These are phyloP conservation scores for Dunaliella primolecta DNA, from an alignment of 139 green algal genomes.

Conservation along the genomic window DNA sequence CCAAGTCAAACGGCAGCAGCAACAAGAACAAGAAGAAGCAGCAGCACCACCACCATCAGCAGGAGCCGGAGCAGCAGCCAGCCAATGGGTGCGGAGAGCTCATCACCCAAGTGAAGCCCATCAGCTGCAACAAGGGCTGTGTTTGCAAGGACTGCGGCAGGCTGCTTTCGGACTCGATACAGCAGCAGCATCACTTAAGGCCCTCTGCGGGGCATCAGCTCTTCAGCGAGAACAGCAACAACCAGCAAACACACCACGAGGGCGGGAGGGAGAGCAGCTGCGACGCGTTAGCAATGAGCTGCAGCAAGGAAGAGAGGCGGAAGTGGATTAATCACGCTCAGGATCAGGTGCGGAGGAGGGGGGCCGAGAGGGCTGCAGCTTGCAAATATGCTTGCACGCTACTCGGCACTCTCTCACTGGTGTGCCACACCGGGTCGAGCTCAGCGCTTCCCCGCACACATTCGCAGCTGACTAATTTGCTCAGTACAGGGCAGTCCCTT, in stretches of 20 bases:
- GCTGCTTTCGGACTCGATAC: background rate
- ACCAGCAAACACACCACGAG: background rate
- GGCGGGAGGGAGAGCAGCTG: too few relatives aligned
- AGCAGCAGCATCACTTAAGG: background rate
- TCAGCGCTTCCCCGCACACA: too few relatives aligned
- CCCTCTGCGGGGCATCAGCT: background rate
- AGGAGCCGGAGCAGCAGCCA: background rate
- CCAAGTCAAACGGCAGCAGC: too few relatives aligned
- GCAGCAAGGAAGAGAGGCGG: conserved; percentile 12
- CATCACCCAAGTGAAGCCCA: background rate
- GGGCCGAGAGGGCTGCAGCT: background rate
- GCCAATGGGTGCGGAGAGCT: background rate
- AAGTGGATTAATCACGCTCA: background rate
- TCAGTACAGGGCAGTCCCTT: background rate
- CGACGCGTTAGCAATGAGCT: too few relatives aligned
- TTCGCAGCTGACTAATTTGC: too few relatives aligned
- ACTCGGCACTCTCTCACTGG: background rate
- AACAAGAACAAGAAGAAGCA: background rate
- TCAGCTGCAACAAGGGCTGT: too few relatives aligned
- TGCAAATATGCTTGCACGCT: background rate
- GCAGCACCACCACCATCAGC: background rate
- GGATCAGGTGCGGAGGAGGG: background rate
- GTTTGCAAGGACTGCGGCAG: background rate
- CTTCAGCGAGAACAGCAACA: background rate
- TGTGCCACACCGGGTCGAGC: background rate